Conservation (phyloP, 2,329 filamentous ascomycete genomes). For the Clarireedia homoeocarpa region DNA sequence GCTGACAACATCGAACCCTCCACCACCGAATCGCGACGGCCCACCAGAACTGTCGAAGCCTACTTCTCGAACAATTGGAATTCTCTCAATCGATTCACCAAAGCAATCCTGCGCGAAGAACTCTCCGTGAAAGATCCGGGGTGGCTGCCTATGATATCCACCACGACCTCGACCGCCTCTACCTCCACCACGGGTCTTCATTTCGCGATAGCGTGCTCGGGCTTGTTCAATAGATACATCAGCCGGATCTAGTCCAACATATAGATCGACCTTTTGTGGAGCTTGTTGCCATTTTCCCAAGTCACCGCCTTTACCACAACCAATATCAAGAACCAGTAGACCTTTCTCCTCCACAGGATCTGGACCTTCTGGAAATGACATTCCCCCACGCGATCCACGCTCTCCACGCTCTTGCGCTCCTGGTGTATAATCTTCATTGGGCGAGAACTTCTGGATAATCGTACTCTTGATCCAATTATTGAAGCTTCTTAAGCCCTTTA, state of each 20-base stretch:
- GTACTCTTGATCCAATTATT: constrained; percentile 99
- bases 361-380: constrained; percentile 27
- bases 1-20: constrained; percentile 90
- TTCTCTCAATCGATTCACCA: constrained; percentile 70
- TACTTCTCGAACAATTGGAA: constrained; percentile 76
- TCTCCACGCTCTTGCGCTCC: constrained; percentile 49
- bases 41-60: constrained; percentile 66
- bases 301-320: constrained; percentile 95
- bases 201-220: constrained; percentile 69
- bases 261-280: constrained; percentile 83
- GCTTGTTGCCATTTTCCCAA: constrained; percentile 93
- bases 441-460: constrained; percentile 92
- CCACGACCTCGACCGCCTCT: constrained; percentile 46
- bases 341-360: constrained; percentile 36
- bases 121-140: constrained; percentile 69
- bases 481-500: constrained; percentile 88
- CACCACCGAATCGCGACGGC: constrained; percentile 61
- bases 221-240: constrained; percentile 90
- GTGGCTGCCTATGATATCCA: constrained; percentile 39
- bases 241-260: constrained; percentile 89
- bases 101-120: constrained; percentile 93
- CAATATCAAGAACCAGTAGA: constrained; percentile 82
- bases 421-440: constrained; percentile 64
- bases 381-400: constrained; percentile 41
- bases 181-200: constrained; percentile 53